These are phyloP conservation scores for Cladophialophora psammophila DNA, from an alignment of 2,329 filamentous ascomycete species.

Conservation along the genomic window DNA sequence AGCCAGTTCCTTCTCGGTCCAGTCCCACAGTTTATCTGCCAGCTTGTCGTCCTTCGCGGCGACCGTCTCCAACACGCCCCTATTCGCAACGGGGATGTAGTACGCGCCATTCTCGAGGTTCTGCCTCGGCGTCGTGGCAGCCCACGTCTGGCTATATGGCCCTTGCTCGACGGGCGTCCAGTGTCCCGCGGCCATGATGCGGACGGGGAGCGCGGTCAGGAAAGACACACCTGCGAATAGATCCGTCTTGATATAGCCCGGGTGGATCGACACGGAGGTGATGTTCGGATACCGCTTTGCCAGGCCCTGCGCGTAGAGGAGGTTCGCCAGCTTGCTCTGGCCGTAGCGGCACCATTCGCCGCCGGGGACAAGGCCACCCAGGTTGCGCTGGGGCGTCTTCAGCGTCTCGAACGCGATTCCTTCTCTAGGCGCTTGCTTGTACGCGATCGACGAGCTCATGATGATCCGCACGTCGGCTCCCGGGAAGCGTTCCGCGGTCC, in stretches of 20 bases:
- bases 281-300: slow-evolving; percentile 55
- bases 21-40: slow-evolving; percentile 52
- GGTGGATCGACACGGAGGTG: slow-evolving; percentile 55
- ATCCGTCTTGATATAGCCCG: slow-evolving; percentile 58
- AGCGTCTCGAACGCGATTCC: slow-evolving; percentile 37
- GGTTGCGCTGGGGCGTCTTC: slow-evolving; percentile 23
- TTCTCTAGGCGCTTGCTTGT: slow-evolving; percentile 44
- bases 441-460: slow-evolving; percentile 48
- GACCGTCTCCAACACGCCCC: slow-evolving; percentile 42
- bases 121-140: slow-evolving; percentile 43
- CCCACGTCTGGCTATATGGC: slow-evolving; percentile 54
- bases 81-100: slow-evolving; percentile 51
- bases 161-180: slow-evolving; percentile 47
- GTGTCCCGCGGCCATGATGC: slow-evolving; percentile 18
- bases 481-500: slow-evolving; percentile 44
- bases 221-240: slow-evolving; percentile 59
- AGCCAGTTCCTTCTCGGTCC: slow-evolving; percentile 49
- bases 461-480: slow-evolving; percentile 48
- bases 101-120: slow-evolving; percentile 50
- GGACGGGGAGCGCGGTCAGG: slow-evolving; percentile 6
- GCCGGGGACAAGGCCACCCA: slow-evolving; percentile 18
- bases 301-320: slow-evolving; percentile 55
- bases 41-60: slow-evolving; percentile 46
- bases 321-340: slow-evolving; percentile 59
- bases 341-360: slow-evolving; percentile 51